Percentiles rank a stretch among this genome's conserved stretches.
phyloP scores from a whole-genome alignment of 2,329 filamentous ascomycete genomes.

The Teratosphaeria destructans region DNA sequence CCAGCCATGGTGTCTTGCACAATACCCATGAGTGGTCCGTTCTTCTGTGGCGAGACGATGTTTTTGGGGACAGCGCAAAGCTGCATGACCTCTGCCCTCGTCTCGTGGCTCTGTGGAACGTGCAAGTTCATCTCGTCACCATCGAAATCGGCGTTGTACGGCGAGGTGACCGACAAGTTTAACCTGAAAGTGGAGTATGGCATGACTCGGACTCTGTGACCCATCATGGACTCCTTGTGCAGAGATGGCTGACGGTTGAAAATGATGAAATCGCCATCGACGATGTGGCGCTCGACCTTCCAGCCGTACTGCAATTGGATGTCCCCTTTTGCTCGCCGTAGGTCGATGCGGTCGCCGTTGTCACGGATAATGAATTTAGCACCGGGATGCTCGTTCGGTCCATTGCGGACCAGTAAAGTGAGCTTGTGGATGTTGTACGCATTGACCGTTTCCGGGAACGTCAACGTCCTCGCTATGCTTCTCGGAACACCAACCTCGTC shows the following conservation, averaged over 20 bases:
- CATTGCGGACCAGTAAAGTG: conserved; percentile 80
- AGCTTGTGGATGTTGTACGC: conserved; percentile 95
- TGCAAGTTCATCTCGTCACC: conserved; percentile 99
- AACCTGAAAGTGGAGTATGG: conserved; percentile 97
- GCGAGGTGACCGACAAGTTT: conserved; percentile 93
- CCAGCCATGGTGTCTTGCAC: conserved; percentile 96
- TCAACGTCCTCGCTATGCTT: conserved; percentile 84
- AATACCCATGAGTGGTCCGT: conserved; percentile 97
- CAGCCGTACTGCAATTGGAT: conserved; percentile 89
- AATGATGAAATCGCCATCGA: conserved; percentile 94
- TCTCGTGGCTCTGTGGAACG: conserved; percentile 95
- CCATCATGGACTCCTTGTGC: conserved; percentile 99
- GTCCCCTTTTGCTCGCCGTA: conserved; percentile 83
- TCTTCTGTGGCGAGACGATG: conserved; percentile 95
- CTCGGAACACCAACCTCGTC: conserved; percentile 95
- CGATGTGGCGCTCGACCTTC: conserved; percentile 96
- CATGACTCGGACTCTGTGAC: conserved; percentile 94
- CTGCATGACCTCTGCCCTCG: conserved; percentile 84
- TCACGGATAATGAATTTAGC: conserved; percentile 93
- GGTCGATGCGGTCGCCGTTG: conserved; percentile 86
- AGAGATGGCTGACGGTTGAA: conserved; percentile 99
- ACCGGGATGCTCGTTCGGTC: conserved; percentile 88
- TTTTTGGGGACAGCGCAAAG: conserved; percentile 97
- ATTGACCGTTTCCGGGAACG: conserved; percentile 94
- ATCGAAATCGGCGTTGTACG: conserved; percentile 99